A percentile compares a stretch with the other conserved stretches of the same genome.
These are phyloP conservation scores for Thelephora aurantiotincta DNA, from an alignment of 768 basidiomycete genomes.

Conservation along the genomic window DNA sequence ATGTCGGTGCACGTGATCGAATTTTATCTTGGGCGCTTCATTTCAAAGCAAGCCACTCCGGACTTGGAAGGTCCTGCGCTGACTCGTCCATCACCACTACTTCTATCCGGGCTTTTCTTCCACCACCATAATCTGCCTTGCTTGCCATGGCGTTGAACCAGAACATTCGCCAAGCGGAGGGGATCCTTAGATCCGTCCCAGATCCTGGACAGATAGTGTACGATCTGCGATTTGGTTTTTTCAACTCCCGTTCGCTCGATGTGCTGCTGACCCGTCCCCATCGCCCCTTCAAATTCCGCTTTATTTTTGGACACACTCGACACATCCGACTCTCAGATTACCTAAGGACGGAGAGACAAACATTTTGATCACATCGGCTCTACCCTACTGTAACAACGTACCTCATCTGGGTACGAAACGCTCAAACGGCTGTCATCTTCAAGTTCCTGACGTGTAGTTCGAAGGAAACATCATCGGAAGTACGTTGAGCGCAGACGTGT, in stretches of 20 bases:
- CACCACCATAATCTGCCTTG: no score
- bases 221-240: slow-evolving; percentile 6
- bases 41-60: no score
- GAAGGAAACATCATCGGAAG: slow-evolving; percentile 88
- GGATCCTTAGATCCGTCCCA: slow-evolving; percentile 27
- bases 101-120: no score
- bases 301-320: no score
- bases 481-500: slow-evolving; percentile 93
- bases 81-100: no score
- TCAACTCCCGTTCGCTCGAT: neutral
- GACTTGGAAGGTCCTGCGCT: no score
- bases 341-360: slow-evolving; percentile 84
- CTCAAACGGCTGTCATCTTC: slow-evolving; percentile 7
- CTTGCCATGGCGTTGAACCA: slow-evolving; percentile 16
- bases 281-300: neutral
- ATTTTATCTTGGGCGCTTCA: no score
- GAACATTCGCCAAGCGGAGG: slow-evolving; percentile 27
- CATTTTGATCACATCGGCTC: slow-evolving; percentile 83
- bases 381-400: slow-evolving; percentile 96
- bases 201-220: slow-evolving; percentile 31
- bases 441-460: slow-evolving; percentile 1
- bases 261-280: slow-evolving; percentile 1
- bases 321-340: slow-evolving; percentile 24
- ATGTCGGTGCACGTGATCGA: no score
- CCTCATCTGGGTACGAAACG: slow-evolving; percentile 77